Evolutionary conservation across 495 filamentous ascomycete species (phyloP).

Genomic region (Aspergillus indologenus): DNA sequence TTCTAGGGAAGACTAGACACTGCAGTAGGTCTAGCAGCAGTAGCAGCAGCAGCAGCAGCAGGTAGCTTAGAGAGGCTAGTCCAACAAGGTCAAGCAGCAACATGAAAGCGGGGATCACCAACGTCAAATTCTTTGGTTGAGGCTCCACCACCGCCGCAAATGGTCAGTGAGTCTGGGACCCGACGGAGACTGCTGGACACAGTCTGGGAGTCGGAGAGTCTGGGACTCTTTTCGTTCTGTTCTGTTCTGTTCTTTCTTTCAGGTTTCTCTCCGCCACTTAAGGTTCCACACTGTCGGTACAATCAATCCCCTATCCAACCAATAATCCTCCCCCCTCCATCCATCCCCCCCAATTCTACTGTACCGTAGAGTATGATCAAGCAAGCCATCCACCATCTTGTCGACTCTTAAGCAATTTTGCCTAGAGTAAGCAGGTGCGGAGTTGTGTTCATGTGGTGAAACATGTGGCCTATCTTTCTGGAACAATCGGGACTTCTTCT

Average conservation of each 20-base stretch:
- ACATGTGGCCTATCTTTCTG: background rate
- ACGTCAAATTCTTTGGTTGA: slow-evolving; percentile 27
- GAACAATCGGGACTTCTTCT: background rate
- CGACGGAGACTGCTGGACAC: too few relatives aligned
- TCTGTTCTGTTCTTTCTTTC: too few relatives aligned
- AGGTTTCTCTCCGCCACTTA: background rate
- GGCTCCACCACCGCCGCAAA: slow-evolving; percentile 32
- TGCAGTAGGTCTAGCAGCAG: background rate
- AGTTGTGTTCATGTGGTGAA: background rate
- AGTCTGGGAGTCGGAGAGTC: too few relatives aligned
- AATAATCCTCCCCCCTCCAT: too few relatives aligned
- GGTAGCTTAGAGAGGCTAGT: background rate
- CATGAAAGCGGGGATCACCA: slow-evolving; percentile 30
- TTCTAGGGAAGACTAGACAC: too few relatives aligned
- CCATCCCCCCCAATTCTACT: too few relatives aligned
- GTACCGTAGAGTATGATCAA: too few relatives aligned
- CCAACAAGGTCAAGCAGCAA: background rate
- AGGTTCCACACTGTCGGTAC: background rate
- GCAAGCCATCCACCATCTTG: too few relatives aligned
- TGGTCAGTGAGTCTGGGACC: slow-evolving; percentile 12
- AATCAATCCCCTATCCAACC: background rate
- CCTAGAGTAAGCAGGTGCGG: background rate
- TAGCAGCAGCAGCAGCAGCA: background rate
- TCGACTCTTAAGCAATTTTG: background rate
- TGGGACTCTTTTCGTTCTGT: too few relatives aligned